phyloP scores from a whole-genome alignment of 2,329 filamentous ascomycete genomes.

The Dactylella cylindrospora region DNA sequence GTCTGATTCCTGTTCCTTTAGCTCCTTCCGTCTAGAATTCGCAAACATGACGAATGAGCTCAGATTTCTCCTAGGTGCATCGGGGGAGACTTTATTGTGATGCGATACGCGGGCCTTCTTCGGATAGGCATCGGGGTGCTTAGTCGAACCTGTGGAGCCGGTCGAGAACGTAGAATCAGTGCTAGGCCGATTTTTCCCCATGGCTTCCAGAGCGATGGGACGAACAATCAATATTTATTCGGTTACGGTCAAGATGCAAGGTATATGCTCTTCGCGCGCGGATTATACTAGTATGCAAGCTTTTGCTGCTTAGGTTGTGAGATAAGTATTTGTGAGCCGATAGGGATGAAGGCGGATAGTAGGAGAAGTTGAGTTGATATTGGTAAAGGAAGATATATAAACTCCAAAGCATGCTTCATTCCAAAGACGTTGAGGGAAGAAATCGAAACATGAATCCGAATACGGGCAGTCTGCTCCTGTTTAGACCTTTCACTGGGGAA shows the following conservation, averaged over 20 bases:
- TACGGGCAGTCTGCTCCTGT: conserved; percentile 13
- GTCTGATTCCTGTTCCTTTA: conserved; percentile 20
- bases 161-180: neutral
- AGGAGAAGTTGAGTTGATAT: conserved; percentile 18
- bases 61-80: conserved; percentile 41
- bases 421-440: neutral
- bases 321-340: neutral
- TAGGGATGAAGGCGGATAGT: neutral
- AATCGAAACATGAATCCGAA: conserved; percentile 19
- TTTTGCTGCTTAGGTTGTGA: too few species aligned
- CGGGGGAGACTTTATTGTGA: conserved; percentile 43
- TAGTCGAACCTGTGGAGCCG: neutral
- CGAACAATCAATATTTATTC: too few species aligned
- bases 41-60: conserved; percentile 44
- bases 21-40: conserved; percentile 26
- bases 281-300: too few species aligned
- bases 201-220: too few species aligned
- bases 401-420: neutral
- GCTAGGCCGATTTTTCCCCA: neutral
- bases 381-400: conserved; percentile 12
- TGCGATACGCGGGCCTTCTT: conserved; percentile 36
- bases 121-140: neutral
- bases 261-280: too few species aligned
- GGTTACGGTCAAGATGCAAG: too few species aligned
- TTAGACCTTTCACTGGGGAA: conserved; percentile 31